These are phyloP conservation scores for Cercospora sp. DNA, from an alignment of 2,329 filamentous ascomycete genomes.

Conservation along the genomic window DNA sequence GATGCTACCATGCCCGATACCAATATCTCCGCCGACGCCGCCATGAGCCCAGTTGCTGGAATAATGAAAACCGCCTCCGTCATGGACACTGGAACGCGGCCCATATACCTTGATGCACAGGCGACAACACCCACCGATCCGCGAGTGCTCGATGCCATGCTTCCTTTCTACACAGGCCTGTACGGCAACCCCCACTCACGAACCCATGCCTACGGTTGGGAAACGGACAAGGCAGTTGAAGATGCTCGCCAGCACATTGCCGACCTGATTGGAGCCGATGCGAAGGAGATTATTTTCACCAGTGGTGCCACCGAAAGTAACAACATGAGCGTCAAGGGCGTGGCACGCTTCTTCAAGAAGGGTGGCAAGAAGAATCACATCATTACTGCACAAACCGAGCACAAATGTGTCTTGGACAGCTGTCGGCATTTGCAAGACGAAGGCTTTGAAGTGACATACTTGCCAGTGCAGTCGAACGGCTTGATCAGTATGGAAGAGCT, in stretches of 20 bases:
- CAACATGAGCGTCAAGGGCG: conserved; percentile 99
- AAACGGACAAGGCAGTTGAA: conserved; percentile 92
- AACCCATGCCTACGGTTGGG: conserved; percentile 98
- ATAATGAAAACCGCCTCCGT: conserved; percentile 88
- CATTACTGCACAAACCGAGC: conserved; percentile 94
- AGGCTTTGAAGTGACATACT: conserved; percentile 93
- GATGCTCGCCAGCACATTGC: conserved; percentile 81
- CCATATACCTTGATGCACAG: conserved; percentile 98
- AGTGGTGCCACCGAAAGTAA: conserved; percentile 98
- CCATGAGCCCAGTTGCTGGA: conserved; percentile 70
- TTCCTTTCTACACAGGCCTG: conserved; percentile 87
- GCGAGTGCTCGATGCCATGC: conserved; percentile 92
- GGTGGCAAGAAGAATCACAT: conserved; percentile 98
- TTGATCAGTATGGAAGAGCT: conserved; percentile 80
- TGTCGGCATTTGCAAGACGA: conserved; percentile 96
- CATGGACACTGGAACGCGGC: conserved; percentile 87
- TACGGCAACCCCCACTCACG: conserved; percentile 97
- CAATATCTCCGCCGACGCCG: conserved; percentile 61
- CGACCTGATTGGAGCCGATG: conserved; percentile 82
- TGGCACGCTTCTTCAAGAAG: conserved; percentile 90
- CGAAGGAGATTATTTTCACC: conserved; percentile 98
- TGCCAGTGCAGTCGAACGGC: conserved; percentile 86
- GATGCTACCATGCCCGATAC: conserved; percentile 62
- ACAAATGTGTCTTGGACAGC: conserved; percentile 98
- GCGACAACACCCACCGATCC: conserved; percentile 94